Conservation (phyloP, 495 filamentous ascomycete species). For the Thermothielavioides terrestris region DNA sequence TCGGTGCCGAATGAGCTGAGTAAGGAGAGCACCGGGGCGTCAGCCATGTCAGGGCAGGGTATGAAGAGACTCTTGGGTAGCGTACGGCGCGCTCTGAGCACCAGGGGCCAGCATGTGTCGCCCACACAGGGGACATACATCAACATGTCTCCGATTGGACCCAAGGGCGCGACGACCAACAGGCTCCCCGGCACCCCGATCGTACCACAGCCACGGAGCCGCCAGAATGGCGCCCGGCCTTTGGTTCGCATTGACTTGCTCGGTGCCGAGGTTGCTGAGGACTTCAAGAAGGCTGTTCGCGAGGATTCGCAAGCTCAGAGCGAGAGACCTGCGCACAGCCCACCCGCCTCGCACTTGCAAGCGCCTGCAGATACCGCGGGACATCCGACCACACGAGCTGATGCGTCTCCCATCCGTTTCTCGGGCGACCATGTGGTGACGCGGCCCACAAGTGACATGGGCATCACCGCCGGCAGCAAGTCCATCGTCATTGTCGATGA, state of each 20-base stretch:
- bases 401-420: slow-evolving; percentile 18
- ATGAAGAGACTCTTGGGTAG: slow-evolving; percentile 82
- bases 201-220: slow-evolving; percentile 43
- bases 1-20: slow-evolving; percentile 24
- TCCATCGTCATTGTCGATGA: slow-evolving; percentile 87
- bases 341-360: slow-evolving; percentile 6
- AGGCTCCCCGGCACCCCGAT: slow-evolving; percentile 46
- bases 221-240: slow-evolving; percentile 32
- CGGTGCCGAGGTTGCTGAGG: slow-evolving; percentile 65
- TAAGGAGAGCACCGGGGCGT: slow-evolving; percentile 37
- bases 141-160: slow-evolving; percentile 43
- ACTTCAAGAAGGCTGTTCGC: slow-evolving; percentile 58
- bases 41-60: slow-evolving; percentile 50
- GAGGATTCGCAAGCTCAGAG: slow-evolving; percentile 44
- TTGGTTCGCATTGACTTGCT: slow-evolving; percentile 64
- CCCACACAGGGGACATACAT: slow-evolving; percentile 40
- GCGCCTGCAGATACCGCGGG: slow-evolving; percentile 21
- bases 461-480: slow-evolving; percentile 66
- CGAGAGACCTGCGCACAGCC: slow-evolving; percentile 18
- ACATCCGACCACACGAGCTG: slow-evolving; percentile 34
- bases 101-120: slow-evolving; percentile 44
- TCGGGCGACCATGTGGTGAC: slow-evolving; percentile 10
- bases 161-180: slow-evolving; percentile 42
- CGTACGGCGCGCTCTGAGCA: slow-evolving; percentile 80
- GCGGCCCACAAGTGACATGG: slow-evolving; percentile 37